These are phyloP conservation scores for Sporisorium sorghi DNA, from an alignment of 1,284 basidiomycete species.

Conservation along the genomic window DNA sequence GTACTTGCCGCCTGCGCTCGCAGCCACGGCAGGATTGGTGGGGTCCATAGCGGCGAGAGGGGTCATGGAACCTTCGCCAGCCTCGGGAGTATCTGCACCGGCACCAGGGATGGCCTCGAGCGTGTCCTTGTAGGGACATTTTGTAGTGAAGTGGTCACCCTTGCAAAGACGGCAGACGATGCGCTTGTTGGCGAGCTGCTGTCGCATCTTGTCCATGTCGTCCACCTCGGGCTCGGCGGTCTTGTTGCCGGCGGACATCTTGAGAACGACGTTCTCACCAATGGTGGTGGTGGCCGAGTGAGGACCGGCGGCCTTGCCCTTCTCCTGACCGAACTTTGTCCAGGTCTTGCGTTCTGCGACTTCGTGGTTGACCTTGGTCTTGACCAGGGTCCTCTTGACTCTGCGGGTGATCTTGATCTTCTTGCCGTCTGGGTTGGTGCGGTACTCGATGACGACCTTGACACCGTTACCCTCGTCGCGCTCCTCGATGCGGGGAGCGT, in stretches of 20 bases:
- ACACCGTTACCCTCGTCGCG: conserved; percentile 90
- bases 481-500: conserved; percentile 68
- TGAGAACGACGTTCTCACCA: conserved; percentile 88
- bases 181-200: conserved; percentile 79
- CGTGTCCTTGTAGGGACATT: conserved; percentile 98
- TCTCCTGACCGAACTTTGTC: conserved; percentile 94
- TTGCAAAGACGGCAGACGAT: conserved; percentile 94
- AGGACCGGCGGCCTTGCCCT: conserved; percentile 86
- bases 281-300: conserved; percentile 89
- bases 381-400: conserved; percentile 87
- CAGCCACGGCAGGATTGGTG: conserved; percentile 66
- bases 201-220: conserved; percentile 79
- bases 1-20: conserved; percentile 78
- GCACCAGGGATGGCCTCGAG: conserved; percentile 77
- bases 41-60: conserved; percentile 67
- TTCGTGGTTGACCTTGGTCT: conserved; percentile 89
- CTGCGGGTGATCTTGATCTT: conserved; percentile 90
- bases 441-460: conserved; percentile 85
- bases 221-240: conserved; percentile 77
- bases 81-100: conserved; percentile 61
- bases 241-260: conserved; percentile 79
- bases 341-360: conserved; percentile 94
- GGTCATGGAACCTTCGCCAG: conserved; percentile 74
- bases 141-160: conserved; percentile 96
- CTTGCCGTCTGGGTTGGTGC: conserved; percentile 89